Evolutionary conservation across 306 rosid genomes (phyloP), one percentile per base, ranked within the genome.

Genomic region (Notholithocarpus densiflorus): DNA sequence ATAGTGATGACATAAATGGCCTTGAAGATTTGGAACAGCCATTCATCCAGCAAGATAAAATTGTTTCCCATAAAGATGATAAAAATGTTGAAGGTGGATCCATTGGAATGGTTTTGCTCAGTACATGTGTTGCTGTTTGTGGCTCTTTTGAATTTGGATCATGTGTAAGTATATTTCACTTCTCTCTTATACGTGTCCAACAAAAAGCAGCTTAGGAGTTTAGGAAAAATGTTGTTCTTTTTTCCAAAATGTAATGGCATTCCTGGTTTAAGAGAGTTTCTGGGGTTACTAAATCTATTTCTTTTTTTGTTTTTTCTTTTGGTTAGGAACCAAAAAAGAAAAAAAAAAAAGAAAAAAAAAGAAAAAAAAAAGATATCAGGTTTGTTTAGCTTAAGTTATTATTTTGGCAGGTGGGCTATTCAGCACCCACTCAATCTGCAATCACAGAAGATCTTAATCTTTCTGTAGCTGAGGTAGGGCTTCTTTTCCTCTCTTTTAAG

Each of bases 101-200:
- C 27, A 81, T 86, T 84, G 86, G 90, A 68, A 90, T 92, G 96
- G 97, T 92, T 77, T 77, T 92, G 66, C 78, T 94, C 4, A 85
- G 94, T 83, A 94, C 98, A 10, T 82, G 78, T 23, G 92, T 90
- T 82, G 90, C 92, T 31, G 96, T 92, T 82, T 89, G 92, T 84
- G 98, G 97, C 53, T 94, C 98, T 20, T 92, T 90, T 53, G 85
- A 90, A 34, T 94, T 94, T 75, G 98, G 98, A 88, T 89, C 91
- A 43, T 92, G 96, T 85, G 94, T 94, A 80, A 82, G 95, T 84
- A 79, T 20, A 9, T 37, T 65, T 71, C 32, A 45, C 3, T 66
- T 32, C 45, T 66, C 48, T 32, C 40, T 34, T 17, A 7, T 40
- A 8, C 45, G 29, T 15, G 10, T 27, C n/a, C 15, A 18, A 15